These are phyloP conservation scores for Litsea cubeba DNA, from an alignment of 164 flowering plant species.

Conservation along the genomic window DNA sequence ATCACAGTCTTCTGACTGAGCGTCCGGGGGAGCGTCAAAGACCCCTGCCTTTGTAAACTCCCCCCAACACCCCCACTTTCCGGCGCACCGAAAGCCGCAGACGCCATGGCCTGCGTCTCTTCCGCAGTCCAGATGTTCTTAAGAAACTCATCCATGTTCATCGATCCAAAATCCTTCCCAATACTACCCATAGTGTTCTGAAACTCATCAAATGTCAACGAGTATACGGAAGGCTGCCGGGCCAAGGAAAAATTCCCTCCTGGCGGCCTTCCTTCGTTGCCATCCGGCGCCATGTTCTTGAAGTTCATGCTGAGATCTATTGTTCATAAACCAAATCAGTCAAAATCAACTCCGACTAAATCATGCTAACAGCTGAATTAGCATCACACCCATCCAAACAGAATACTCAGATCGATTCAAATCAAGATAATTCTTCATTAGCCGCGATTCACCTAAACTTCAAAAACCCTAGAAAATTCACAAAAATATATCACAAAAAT, in stretches of 20 bases:
- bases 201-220: constrained; percentile 79
- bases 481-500: background rate
- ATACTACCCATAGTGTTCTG: constrained; percentile 60
- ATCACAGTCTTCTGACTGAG: constrained; percentile 43
- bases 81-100: constrained; percentile 4
- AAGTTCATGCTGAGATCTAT: constrained; percentile 61
- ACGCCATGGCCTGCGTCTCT: constrained; percentile 30
- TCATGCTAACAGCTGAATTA: background rate
- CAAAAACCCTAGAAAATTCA: background rate
- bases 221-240: constrained; percentile 65
- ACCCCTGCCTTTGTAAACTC: constrained; percentile 29
- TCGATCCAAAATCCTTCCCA: constrained; percentile 54
- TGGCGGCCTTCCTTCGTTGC: constrained; percentile 12
- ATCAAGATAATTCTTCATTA: background rate
- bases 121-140: constrained; percentile 53
- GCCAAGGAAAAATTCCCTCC: constrained; percentile 35
- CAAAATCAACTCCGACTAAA: background rate
- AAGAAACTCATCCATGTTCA: constrained; percentile 71
- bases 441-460: background rate
- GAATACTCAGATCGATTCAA: background rate
- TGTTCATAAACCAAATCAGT: constrained; percentile 4
- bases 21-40: constrained; percentile 36
- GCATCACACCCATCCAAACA: background rate
- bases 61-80: constrained; percentile 10
- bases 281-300: constrained; percentile 32